Evolutionary conservation across 768 basidiomycete genomes (phyloP).

Genomic region (Cyathus striatus): DNA sequence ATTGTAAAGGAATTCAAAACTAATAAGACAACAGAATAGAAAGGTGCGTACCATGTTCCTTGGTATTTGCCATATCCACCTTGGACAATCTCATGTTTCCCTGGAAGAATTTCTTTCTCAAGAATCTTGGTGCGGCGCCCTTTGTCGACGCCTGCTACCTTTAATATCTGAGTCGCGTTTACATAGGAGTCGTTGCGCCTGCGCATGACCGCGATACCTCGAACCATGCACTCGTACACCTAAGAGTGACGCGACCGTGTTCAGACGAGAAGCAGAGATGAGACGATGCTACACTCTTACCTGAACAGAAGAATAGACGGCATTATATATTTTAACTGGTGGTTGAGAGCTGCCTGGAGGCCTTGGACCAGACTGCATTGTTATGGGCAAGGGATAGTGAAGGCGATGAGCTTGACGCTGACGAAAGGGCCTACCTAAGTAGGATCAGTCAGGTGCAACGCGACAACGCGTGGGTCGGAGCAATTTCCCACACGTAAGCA

Average conservation of each 20-base stretch:
- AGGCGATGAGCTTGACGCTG: slow-evolving; percentile 16
- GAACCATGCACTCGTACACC: slow-evolving; percentile 98
- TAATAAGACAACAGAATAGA: slow-evolving; percentile 7
- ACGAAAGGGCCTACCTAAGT: slow-evolving; percentile 12
- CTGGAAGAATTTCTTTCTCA: slow-evolving; percentile 94
- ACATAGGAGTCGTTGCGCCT: slow-evolving; percentile 91
- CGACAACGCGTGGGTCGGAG: slow-evolving; percentile 36
- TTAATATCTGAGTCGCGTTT: slow-evolving; percentile 98
- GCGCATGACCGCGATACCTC: slow-evolving; percentile 98
- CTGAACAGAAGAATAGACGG: slow-evolving; percentile 88
- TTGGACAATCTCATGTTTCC: slow-evolving; percentile 96
- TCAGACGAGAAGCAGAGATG: slow-evolving; percentile 12
- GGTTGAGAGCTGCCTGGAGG: slow-evolving; percentile 37
- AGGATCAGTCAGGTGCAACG: slow-evolving; percentile 32
- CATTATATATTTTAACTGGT: slow-evolving; percentile 88
- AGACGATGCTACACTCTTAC: slow-evolving; percentile 24
- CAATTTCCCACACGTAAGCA: slow-evolving; percentile 8
- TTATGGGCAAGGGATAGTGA: slow-evolving; percentile 24
- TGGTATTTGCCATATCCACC: slow-evolving; percentile 99
- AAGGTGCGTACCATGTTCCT: slow-evolving; percentile 81
- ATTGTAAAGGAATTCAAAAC: slow-evolving; percentile 6
- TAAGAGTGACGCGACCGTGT: slow-evolving; percentile 41
- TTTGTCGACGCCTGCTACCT: slow-evolving; percentile 98
- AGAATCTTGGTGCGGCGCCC: slow-evolving; percentile 93
- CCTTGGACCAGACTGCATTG: slow-evolving; percentile 45